Conservation (phyloP, 2,329 filamentous ascomycete genomes). For the Nemania diffusa region DNA sequence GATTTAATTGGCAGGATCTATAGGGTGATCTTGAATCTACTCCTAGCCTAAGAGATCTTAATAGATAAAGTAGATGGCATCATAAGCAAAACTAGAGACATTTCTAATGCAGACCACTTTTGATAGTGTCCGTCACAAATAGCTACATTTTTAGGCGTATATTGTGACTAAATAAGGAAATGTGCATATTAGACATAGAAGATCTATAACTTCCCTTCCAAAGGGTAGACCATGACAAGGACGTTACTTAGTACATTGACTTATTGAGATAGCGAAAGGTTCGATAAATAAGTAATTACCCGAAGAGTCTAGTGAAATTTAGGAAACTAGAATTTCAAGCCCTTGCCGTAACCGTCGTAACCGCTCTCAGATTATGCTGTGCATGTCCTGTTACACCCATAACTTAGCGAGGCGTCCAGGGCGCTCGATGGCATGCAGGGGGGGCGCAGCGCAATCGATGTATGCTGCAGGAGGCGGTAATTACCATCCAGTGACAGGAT, state of each 20-base stretch:
- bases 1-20: conserved; percentile 28
- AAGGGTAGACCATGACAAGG: neutral
- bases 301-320: neutral
- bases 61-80: too few species aligned
- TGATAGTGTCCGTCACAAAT: neutral
- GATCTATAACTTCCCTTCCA: neutral
- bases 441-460: neutral
- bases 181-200: neutral
- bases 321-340: neutral
- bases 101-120: neutral
- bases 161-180: neutral
- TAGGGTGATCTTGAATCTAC: too few species aligned
- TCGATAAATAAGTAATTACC: neutral
- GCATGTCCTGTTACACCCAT: neutral
- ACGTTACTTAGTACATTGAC: neutral
- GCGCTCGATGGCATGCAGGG: neutral
- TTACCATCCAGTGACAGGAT: neutral
- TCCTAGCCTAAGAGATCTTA: too few species aligned
- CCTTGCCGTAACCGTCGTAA: neutral
- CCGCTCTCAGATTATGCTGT: neutral
- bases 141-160: neutral
- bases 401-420: neutral
- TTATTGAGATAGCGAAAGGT: too few species aligned
- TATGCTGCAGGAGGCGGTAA: neutral
- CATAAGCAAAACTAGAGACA: too few species aligned